phyloP scores from a whole-genome alignment of 2,329 filamentous ascomycete species.

The Trichoderma breve region DNA sequence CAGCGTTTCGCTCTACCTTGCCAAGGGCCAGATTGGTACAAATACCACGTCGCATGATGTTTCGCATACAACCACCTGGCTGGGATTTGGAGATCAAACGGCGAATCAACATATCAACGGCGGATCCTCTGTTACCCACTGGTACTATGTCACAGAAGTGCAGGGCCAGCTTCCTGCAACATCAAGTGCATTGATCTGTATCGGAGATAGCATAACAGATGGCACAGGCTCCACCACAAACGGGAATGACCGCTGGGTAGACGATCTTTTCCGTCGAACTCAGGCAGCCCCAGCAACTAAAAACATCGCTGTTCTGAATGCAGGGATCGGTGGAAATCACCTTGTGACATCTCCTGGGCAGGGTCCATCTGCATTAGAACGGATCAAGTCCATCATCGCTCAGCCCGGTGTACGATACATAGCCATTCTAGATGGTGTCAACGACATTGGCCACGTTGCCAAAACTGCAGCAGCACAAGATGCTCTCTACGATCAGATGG shows the following conservation, averaged over 20 bases:
- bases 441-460: not conserved
- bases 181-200: not conserved
- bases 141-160: not conserved
- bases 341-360: not conserved
- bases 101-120: not conserved
- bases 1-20: not conserved
- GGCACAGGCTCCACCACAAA: not conserved
- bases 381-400: not conserved
- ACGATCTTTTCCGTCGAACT: not conserved
- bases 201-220: not conserved
- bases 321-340: not conserved
- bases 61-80: not conserved
- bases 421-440: not conserved
- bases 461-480: not conserved
- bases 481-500: not conserved
- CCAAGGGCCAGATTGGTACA: not conserved
- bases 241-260: not conserved
- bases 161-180: not conserved
- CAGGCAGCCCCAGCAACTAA: not conserved
- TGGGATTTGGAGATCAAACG: not conserved
- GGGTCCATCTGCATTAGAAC: not conserved
- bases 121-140: not conserved
- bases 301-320: not conserved
- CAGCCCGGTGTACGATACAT: not conserved
- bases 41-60: not conserved